A percentile compares a stretch with the other conserved stretches of the same genome.
These are phyloP conservation scores for Coemansia sp. DNA, from an alignment of 192 early-diverging fungal species.

Conservation along the genomic window DNA sequence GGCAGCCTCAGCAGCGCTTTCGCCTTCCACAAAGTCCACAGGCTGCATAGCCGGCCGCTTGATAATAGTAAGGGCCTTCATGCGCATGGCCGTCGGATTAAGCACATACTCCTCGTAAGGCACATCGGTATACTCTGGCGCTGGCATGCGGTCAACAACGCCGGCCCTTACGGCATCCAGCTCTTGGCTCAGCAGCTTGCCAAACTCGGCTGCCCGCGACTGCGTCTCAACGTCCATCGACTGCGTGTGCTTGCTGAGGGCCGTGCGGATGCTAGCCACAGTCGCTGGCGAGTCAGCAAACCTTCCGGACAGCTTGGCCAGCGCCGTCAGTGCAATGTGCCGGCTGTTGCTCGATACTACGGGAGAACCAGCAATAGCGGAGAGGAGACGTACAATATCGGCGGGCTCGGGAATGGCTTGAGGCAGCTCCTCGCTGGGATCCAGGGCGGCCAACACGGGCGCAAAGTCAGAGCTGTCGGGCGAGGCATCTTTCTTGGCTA, in stretches of 20 bases:
- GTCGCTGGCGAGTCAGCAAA: constrained; percentile 55
- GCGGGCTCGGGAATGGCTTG: constrained; percentile 56
- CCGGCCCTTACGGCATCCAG: constrained; percentile 69
- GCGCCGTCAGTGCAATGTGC: constrained; percentile 80
- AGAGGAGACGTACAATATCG: constrained; percentile 73
- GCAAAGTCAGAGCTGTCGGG: neutral
- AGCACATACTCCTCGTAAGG: constrained; percentile 50
- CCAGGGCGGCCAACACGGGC: constrained; percentile 2
- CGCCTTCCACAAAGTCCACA: constrained; percentile 16
- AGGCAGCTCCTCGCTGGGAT: constrained; percentile 29
- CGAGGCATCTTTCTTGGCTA: neutral
- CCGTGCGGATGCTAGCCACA: constrained; percentile 54
- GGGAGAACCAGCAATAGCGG: constrained; percentile 74
- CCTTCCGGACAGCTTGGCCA: constrained; percentile 85
- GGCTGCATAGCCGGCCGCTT: constrained; percentile 23
- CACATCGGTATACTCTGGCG: constrained; percentile 62
- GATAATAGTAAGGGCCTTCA: constrained; percentile 38
- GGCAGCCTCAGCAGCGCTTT: constrained; percentile 8
- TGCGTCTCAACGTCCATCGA: constrained; percentile 92
- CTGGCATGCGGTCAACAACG: constrained; percentile 93
- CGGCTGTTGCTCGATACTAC: constrained; percentile 76
- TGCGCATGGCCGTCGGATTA: constrained; percentile 54
- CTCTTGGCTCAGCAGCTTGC: constrained; percentile 66
- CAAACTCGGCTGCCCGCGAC: constrained; percentile 90
- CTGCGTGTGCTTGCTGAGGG: constrained; percentile 62